Base-by-base conservation (phyloP, 306 rosid genomes). In the Glycine soja region DNA sequence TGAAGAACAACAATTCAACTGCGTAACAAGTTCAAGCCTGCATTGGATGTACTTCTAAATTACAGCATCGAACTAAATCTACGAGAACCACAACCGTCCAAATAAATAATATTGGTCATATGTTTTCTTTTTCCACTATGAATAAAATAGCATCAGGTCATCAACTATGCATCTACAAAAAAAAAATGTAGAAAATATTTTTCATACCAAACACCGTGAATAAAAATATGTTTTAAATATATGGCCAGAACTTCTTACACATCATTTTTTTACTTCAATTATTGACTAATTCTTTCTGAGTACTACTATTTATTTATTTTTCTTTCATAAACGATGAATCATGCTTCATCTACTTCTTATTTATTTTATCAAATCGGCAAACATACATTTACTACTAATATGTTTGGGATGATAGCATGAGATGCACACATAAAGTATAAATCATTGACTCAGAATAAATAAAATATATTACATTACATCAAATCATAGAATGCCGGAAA, bases 401-500 rank as follows among this genome's bases (percentile, higher is more conserved):
- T 19, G 78, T 14, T 40, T 77, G 19, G 32, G 74, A 70, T 9
- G n/a, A 46, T 9, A 72, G 52, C 63, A 13, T 15, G 14, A 32
- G 47, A 72, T 19, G 24, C 64, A 68, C 51, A 58, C 34, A 38
- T 64, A 84, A 57, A 84, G 72, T 74, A 84, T 79, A 72, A 73
- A 72, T 36, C 67, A 83, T 72, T 83, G 80, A 78, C 73, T 45
- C 0, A 36, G 16, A 62, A 52, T 42, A 70, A 58, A 75, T 12
- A 59, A 52, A 63, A 72, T 65, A 64, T n/a, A 24, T 24, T 24
- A 32, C 64, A 67, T 30, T 52, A 75, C 74, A 80, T 50, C 81
- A 76, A 67, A 69, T 68, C 78, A 61, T 52, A 75, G 84, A 84
- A 80, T 68, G 73, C 65, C 30, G 24, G 34, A 78, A 68, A 73